A percentile compares a stretch with the other conserved stretches of the same genome.
These are phyloP conservation scores for Arthrobotrys megalospora DNA, from an alignment of 2,329 filamentous ascomycete species.

Conservation along the genomic window DNA sequence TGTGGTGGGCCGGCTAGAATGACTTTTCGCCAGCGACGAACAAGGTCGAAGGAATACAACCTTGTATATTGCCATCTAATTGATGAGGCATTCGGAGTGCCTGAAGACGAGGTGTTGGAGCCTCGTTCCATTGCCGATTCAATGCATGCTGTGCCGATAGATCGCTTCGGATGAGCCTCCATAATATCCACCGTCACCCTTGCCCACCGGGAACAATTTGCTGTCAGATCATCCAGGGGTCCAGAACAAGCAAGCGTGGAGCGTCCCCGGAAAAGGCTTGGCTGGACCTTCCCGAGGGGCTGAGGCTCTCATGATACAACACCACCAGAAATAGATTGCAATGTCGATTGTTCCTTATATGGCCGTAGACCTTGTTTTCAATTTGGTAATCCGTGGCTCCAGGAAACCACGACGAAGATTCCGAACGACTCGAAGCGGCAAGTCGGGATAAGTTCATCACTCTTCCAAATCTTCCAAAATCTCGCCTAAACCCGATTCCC, in stretches of 20 bases:
- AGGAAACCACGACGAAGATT: conserved; percentile 46
- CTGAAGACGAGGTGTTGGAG: neutral
- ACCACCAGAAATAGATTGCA: conserved; percentile 53
- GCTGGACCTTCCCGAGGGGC: conserved; percentile 43
- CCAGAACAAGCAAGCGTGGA: conserved; percentile 52
- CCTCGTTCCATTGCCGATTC: conserved; percentile 17
- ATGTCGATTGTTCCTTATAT: conserved; percentile 1
- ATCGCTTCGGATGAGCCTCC: conserved; percentile 40
- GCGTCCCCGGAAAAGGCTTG: conserved; percentile 40
- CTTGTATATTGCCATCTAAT: neutral
- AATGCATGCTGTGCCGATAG: conserved; percentile 31
- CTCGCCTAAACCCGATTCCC: conserved; percentile 56
- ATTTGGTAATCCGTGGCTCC: conserved; percentile 39
- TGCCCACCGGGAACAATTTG: conserved; percentile 40
- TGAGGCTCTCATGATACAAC: conserved; percentile 59
- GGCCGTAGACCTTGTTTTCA: conserved; percentile 8
- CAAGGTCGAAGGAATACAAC: neutral
- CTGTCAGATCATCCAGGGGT: conserved; percentile 41
- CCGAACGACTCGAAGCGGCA: conserved; percentile 54
- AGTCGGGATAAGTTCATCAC: conserved; percentile 44
- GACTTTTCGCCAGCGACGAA: conserved; percentile 1
- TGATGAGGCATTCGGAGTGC: conserved; percentile 1
- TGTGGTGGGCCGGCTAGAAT: neutral
- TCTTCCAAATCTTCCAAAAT: conserved; percentile 50
- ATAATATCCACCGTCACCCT: conserved; percentile 29